Conservation (phyloP, 805 yeast species). For the Pichia thaimueangensis region DNA sequence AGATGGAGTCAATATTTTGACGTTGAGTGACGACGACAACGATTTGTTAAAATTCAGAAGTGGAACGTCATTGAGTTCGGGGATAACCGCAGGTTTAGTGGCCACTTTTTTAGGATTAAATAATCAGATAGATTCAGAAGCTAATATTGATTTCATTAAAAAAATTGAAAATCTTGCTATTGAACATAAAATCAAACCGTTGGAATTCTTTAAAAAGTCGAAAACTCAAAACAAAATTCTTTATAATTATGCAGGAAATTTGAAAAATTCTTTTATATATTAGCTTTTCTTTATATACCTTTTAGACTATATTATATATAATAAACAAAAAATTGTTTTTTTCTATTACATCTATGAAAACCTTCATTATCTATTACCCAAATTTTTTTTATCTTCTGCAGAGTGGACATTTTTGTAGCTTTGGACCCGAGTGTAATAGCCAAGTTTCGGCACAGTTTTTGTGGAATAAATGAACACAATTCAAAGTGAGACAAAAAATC, state of each 20-base stretch:
- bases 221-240: conserved; percentile 20
- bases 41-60: conserved; percentile 25
- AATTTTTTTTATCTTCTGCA: conserved; percentile 37
- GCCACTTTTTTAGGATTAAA: conserved; percentile 40
- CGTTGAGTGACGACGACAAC: conserved; percentile 31
- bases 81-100: conserved; percentile 38
- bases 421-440: conserved; percentile 33
- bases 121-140: conserved; percentile 20
- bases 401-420: conserved; percentile 55
- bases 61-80: conserved; percentile 48
- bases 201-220: not conserved
- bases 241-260: conserved; percentile 9
- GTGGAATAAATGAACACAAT: conserved; percentile 50
- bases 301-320: too few relatives aligned
- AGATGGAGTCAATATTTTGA: conserved; percentile 41
- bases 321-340: too few relatives aligned
- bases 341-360: too few relatives aligned
- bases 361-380: too few relatives aligned
- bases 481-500: conserved; percentile 39
- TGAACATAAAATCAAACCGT: conserved; percentile 11
- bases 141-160: conserved; percentile 23
- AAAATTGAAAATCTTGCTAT: conserved; percentile 11
- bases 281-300: too few relatives aligned
- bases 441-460: conserved; percentile 52
- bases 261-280: not conserved